These are phyloP conservation scores for Fusarium sterilihyphosum DNA, from an alignment of 2,329 filamentous ascomycete species.

Conservation along the genomic window DNA sequence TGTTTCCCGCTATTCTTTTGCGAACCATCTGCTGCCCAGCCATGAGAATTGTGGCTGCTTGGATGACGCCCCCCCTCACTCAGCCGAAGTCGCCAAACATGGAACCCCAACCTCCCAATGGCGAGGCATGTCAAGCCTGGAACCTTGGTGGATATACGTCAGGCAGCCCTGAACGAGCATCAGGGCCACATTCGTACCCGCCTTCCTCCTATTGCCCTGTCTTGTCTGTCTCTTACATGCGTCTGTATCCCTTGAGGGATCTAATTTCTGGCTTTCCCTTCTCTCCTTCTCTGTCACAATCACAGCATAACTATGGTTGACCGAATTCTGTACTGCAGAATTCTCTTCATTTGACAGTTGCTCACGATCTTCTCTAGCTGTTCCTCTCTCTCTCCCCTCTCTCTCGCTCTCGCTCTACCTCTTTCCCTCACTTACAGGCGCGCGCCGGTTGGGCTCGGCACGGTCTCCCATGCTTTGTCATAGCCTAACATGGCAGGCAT, in stretches of 20 bases:
- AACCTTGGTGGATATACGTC: neutral
- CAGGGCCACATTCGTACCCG: neutral
- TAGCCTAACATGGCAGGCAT: conserved; percentile 26
- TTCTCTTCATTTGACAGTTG: conserved; percentile 2
- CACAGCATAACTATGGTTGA: neutral
- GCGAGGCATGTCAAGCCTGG: neutral
- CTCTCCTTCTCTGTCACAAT: neutral
- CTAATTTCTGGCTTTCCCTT: neutral
- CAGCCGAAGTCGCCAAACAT: neutral
- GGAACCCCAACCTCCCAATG: neutral
- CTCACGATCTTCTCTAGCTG: neutral
- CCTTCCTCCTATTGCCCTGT: neutral
- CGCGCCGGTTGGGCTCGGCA: conserved; percentile 1
- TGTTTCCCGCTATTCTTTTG: neutral
- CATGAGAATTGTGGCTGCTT: neutral
- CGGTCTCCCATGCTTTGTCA: conserved; percentile 12
- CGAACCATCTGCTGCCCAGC: neutral
- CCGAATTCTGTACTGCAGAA: neutral
- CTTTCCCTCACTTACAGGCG: neutral
- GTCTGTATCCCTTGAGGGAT: neutral
- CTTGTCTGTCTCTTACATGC: neutral
- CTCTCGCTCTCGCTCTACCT: neutral
- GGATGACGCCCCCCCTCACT: neutral
- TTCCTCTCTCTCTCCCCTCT: neutral
- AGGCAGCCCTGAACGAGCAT: neutral